A percentile compares a stretch with the other conserved stretches of the same genome.
Evolutionary conservation across 2,329 filamentous ascomycete genomes (phyloP).

Genomic region (Aulographum hederae): DNA sequence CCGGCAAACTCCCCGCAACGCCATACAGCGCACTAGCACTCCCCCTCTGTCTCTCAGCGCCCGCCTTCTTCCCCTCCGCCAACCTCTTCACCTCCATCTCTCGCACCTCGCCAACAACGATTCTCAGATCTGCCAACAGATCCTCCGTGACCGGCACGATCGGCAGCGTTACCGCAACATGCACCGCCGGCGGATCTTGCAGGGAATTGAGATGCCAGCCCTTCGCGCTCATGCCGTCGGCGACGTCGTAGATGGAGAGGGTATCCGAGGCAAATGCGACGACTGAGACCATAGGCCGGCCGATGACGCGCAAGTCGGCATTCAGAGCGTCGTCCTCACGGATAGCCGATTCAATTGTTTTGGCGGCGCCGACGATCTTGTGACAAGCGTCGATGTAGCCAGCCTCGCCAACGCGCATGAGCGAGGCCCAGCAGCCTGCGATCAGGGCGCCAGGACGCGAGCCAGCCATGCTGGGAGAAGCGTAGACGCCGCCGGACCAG

Average conservation of each 20-base stretch:
- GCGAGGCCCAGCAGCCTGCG: slow-evolving; percentile 82
- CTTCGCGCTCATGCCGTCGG: slow-evolving; percentile 64
- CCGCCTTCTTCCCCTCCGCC: slow-evolving; percentile 44
- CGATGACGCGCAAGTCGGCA: slow-evolving; percentile 61
- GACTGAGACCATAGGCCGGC: slow-evolving; percentile 74
- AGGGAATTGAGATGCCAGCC: slow-evolving; percentile 96
- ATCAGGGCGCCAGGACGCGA: slow-evolving; percentile 87
- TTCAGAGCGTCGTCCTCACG: slow-evolving; percentile 48
- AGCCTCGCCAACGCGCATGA: slow-evolving; percentile 73
- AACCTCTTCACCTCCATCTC: slow-evolving; percentile 61
- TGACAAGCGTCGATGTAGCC: slow-evolving; percentile 79
- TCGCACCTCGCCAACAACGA: slow-evolving; percentile 48
- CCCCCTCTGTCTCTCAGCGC: slow-evolving; percentile 33
- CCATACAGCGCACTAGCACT: slow-evolving; percentile 84
- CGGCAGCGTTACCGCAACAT: slow-evolving; percentile 82
- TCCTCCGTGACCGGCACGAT: slow-evolving; percentile 66
- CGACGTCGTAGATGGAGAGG: slow-evolving; percentile 88
- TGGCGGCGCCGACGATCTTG: slow-evolving; percentile 72
- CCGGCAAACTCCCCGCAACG: slow-evolving; percentile 82
- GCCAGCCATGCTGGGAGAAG: slow-evolving; percentile 78
- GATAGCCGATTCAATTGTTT: slow-evolving; percentile 61
- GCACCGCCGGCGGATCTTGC: slow-evolving; percentile 79
- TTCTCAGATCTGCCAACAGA: slow-evolving; percentile 51
- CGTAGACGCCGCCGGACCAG: slow-evolving; percentile 93
- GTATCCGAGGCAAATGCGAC: slow-evolving; percentile 66